Percentiles rank a stretch among this genome's conserved stretches.
Evolutionary conservation across 768 basidiomycete species (phyloP).

Genomic region (Naganishia antarctica): DNA sequence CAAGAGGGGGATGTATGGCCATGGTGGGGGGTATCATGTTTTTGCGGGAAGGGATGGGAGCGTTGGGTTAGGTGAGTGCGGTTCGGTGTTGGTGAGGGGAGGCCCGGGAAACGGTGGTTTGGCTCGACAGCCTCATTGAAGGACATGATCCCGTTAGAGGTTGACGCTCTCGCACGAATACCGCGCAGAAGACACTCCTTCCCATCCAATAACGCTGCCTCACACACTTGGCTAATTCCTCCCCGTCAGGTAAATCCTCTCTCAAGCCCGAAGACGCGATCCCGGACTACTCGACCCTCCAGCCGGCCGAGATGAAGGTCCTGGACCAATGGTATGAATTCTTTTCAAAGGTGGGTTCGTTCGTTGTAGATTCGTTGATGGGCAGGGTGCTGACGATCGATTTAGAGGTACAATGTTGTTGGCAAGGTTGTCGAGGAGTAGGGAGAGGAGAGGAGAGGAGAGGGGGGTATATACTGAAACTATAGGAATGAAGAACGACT

Average conservation of each 20-base stretch:
- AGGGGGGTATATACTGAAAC: too few relatives aligned
- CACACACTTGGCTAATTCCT: neutral
- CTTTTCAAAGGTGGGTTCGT: slow-evolving; percentile 63
- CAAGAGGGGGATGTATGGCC: slow-evolving; percentile 84
- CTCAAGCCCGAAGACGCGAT: slow-evolving; percentile 79
- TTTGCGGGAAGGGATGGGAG: slow-evolving; percentile 95
- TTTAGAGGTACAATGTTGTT: slow-evolving; percentile 84
- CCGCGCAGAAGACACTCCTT: too few relatives aligned
- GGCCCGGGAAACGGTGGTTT: too few relatives aligned
- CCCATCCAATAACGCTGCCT: too few relatives aligned
- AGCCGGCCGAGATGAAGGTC: slow-evolving; percentile 67
- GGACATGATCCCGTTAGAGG: too few relatives aligned
- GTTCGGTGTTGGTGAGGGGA: neutral
- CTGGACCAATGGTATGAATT: slow-evolving; percentile 85
- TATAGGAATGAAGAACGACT: too few relatives aligned
- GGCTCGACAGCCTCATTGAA: too few relatives aligned
- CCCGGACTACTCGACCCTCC: slow-evolving; percentile 72
- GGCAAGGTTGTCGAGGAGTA: slow-evolving; percentile 56
- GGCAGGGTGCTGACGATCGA: too few relatives aligned
- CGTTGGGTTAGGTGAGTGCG: slow-evolving; percentile 60
- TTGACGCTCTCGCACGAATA: too few relatives aligned
- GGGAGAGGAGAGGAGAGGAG: neutral
- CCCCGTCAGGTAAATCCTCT: slow-evolving; percentile 63
- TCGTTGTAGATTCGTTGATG: neutral
- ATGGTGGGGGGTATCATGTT: slow-evolving; percentile 58